Percentiles rank a stretch among this genome's conserved stretches.
These are phyloP conservation scores for Boletus speciosus DNA, from an alignment of 768 basidiomycete genomes.

Conservation along the genomic window DNA sequence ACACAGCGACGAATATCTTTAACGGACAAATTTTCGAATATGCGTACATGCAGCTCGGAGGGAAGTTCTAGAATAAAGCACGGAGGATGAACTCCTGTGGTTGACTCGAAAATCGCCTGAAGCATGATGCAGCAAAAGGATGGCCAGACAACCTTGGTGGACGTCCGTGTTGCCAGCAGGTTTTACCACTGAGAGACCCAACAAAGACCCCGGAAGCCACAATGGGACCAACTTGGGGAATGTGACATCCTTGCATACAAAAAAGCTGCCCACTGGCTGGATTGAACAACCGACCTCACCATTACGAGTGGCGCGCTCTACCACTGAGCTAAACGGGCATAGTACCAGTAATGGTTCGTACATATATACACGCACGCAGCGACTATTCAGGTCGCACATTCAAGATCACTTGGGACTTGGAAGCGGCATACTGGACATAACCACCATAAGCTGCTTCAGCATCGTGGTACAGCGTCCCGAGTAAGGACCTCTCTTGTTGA, in stretches of 20 bases:
- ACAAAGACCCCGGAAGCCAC: not conserved
- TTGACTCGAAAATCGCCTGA: not conserved
- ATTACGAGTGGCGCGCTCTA: conserved; percentile 44
- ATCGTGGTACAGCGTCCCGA: conserved; percentile 21
- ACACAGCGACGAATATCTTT: not conserved
- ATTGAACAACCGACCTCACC: conserved; percentile 45
- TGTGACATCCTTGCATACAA: not conserved
- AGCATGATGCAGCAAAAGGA: not conserved
- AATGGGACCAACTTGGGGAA: not conserved
- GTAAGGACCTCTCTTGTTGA: conserved; percentile 12
- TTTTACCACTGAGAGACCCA: not conserved
- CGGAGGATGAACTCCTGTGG: not conserved
- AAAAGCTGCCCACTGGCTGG: conserved; percentile 37
- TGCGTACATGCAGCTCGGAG: not conserved
- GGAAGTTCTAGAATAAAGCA: not conserved
- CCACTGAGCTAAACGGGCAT: conserved; percentile 42
- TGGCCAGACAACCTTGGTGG: not conserved
- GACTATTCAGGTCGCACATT: no score
- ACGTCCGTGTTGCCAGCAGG: no score
- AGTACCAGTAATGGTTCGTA: no score
- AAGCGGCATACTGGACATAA: conserved; percentile 7
- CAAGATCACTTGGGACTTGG: not conserved
- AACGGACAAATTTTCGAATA: not conserved
- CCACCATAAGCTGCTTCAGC: conserved; percentile 23
- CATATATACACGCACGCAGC: no score